Percentiles rank a stretch among this genome's conserved stretches.
phyloP scores from a whole-genome alignment of 2,329 filamentous ascomycete species.

The Stachybotrys chartarum region DNA sequence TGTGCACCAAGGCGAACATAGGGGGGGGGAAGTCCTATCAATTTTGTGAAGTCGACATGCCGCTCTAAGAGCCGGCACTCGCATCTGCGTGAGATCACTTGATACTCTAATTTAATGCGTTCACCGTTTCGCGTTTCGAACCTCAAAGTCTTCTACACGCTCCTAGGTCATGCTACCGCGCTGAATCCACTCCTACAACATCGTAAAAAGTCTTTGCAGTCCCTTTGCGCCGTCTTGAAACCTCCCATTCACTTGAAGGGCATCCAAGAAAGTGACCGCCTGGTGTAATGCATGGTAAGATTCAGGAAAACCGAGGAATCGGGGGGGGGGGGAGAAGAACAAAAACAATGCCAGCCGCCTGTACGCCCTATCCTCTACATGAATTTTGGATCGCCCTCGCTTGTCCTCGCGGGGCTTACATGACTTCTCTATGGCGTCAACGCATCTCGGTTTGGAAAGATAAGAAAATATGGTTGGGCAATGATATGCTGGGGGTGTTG shows the following conservation, averaged over 20 bases:
- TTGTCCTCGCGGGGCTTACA: constrained; percentile 28
- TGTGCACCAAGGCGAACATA: background rate
- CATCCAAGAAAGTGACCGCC: constrained; percentile 14
- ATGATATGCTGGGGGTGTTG: constrained; percentile 13
- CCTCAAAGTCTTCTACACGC: constrained; percentile 14
- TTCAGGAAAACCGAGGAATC: constrained; percentile 5
- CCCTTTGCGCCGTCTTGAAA: constrained; percentile 1
- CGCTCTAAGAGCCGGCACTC: constrained; percentile 6
- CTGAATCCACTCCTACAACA: constrained; percentile 5
- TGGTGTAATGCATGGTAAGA: background rate
- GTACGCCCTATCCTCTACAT: constrained; percentile 35
- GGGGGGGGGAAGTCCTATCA: background rate
- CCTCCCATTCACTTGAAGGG: constrained; percentile 28
- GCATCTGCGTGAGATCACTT: constrained; percentile 22
- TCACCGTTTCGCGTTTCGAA: background rate
- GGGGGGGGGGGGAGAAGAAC: constrained; percentile 13
- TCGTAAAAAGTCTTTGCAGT: background rate
- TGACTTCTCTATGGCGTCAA: constrained; percentile 34
- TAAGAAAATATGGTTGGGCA: constrained; percentile 16
- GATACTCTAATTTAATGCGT: constrained; percentile 17
- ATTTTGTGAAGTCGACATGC: background rate
- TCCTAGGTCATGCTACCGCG: constrained; percentile 13
- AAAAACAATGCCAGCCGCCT: constrained; percentile 23
- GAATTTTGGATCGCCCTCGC: constrained; percentile 30
- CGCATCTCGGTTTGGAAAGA: constrained; percentile 15